Conservation (phyloP, 768 basidiomycete species). For the Cystobasidium tubakii region DNA sequence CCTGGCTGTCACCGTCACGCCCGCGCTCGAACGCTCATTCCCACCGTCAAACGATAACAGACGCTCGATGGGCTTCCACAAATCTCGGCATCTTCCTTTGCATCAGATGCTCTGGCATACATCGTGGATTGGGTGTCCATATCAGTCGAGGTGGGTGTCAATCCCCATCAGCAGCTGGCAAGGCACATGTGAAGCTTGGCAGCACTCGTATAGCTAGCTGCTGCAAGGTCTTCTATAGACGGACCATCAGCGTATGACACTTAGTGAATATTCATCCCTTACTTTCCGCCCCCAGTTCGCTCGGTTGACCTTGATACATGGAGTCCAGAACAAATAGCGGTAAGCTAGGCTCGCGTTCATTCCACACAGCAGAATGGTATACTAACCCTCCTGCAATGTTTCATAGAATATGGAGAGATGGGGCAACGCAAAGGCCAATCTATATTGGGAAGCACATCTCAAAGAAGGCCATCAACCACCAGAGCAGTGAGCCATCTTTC, state of each 20-base stretch:
- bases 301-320: slow-evolving; percentile 95
- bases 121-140: slow-evolving; percentile 96
- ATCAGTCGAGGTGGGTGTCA: slow-evolving; percentile 48
- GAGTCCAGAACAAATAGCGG: slow-evolving; percentile 97
- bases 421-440: slow-evolving; percentile 86
- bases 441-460: slow-evolving; percentile 95
- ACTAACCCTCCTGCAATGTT: not conserved
- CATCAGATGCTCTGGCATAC: slow-evolving; percentile 94
- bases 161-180: not conserved
- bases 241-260: no score
- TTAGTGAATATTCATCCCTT: not conserved
- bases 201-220: no score
- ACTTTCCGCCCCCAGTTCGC: slow-evolving; percentile 57
- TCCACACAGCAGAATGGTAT: not conserved
- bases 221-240: no score
- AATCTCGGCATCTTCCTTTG: slow-evolving; percentile 95
- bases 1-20: no score
- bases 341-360: slow-evolving; percentile 50
- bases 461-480: slow-evolving; percentile 84
- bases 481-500: slow-evolving; percentile 68
- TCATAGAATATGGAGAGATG: slow-evolving; percentile 66
- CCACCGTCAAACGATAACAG: slow-evolving; percentile 51
- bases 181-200: not conserved
- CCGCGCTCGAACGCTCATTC: not conserved
- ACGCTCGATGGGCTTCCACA: slow-evolving; percentile 97